Evolutionary conservation across 1,139 yeast species (phyloP), one percentile per base, ranked within the genome.

Genomic region (Kluyveromyces sp.): DNA sequence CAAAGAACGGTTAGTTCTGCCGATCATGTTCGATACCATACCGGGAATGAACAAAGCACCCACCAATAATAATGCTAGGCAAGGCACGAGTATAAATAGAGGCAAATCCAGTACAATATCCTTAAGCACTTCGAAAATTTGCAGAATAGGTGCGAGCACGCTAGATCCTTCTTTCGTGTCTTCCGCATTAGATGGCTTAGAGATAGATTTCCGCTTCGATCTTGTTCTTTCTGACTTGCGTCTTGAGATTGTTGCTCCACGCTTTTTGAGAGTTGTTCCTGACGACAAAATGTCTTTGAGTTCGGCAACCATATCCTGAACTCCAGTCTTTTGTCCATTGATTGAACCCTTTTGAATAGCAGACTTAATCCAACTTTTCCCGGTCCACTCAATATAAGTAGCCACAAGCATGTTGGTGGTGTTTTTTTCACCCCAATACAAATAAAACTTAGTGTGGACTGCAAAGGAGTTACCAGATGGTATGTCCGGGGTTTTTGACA

Each of bases 281-380:
- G 59, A 52, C n/a, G 63, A 51, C 19, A 81, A 62, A 13, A 74
- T 65, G 3, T 68, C 69, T 52, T 75, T 77, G 35, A 89, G 54
- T 42, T 79, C 83, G n/a, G 71, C 74, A 4, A 77, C 66, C 59
- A 88, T 58, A 2, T 74, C 67, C 45, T 74, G 76, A 67, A 83
- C 74, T 15, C 84, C 75, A 16, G 79, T 81, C 54, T 77, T 78
- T 62, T 94, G 98, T 0, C 98, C 99, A 44, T 86, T 94, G 44
- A 83, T 77, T 13, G 95, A 78, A 6, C 96, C 96, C 58, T 82
- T 88, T 60, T 94, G 98, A 53, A 94, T 80, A 0, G 94, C 83
- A 15, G 94, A 82, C 64, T 88, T 87, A 54, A 89, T 77, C 88
- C 96, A 85, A 28, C 94, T 82, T 61, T 85, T 86, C n/a, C 89